These are phyloP conservation scores for Chenopodium suecicum DNA, from an alignment of 148 eudicot genomes.

Conservation along the genomic window DNA sequence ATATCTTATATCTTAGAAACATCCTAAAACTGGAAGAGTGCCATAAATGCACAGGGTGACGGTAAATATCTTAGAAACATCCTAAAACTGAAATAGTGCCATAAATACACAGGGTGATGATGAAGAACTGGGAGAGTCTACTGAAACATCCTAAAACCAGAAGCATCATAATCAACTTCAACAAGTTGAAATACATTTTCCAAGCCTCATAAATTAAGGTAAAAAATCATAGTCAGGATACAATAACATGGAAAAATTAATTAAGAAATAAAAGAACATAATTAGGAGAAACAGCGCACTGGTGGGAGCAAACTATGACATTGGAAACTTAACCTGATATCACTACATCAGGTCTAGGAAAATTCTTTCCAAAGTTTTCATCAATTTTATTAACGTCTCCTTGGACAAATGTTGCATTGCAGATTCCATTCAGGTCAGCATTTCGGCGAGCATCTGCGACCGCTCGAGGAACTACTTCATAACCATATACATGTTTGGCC, in stretches of 20 bases:
- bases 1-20: not conserved
- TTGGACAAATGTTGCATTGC: constrained; percentile 82
- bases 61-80: not conserved
- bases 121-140: not conserved
- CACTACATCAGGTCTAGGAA: constrained; percentile 83
- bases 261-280: not conserved
- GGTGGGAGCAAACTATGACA: not conserved
- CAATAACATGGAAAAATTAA: not conserved
- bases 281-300: not conserved
- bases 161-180: not conserved
- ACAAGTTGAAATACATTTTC: not conserved
- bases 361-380: constrained; percentile 67
- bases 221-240: not conserved
- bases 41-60: too few relatives aligned
- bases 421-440: constrained; percentile 71
- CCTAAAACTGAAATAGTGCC: not conserved
- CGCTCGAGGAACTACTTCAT: constrained; percentile 93
- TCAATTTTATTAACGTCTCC: constrained; percentile 95
- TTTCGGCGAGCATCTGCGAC: constrained; percentile 76
- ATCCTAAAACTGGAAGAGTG: too few relatives aligned
- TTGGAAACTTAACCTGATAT: constrained; percentile 63
- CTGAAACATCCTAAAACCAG: not conserved
- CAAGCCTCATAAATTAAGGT: not conserved
- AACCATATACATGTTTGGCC: constrained; percentile 82
- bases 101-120: not conserved